Conservation (phyloP, 2,329 filamentous ascomycete species). For the Xylaria sp. region DNA sequence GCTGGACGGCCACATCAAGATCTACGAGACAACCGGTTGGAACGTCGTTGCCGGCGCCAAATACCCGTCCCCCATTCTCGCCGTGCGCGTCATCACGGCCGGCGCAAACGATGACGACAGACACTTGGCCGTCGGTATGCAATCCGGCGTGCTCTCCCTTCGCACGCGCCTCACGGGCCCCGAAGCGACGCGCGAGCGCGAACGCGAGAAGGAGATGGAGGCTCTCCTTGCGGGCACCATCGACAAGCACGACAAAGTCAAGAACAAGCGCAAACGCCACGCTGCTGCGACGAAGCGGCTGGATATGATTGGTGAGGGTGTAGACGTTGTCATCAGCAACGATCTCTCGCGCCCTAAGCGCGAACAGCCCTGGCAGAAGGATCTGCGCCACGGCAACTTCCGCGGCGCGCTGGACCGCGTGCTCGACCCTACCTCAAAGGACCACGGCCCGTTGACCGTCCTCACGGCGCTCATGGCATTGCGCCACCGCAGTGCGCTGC, state of each 20-base stretch:
- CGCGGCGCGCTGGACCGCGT: conserved; percentile 73
- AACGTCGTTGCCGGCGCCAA: conserved; percentile 94
- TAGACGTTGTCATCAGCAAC: conserved; percentile 83
- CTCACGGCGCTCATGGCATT: conserved; percentile 79
- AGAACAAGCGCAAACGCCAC: conserved; percentile 61
- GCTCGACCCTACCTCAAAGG: conserved; percentile 48
- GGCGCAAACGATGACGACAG: conserved; percentile 72
- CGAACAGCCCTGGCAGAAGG: conserved; percentile 71
- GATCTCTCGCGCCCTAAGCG: conserved; percentile 43
- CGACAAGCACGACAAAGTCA: conserved; percentile 68
- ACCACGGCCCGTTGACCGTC: conserved; percentile 56
- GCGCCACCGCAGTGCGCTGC: conserved; percentile 79
- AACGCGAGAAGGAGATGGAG: conserved; percentile 79
- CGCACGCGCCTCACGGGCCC: conserved; percentile 81
- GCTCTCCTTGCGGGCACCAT: conserved; percentile 72
- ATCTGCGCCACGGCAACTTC: conserved; percentile 74
- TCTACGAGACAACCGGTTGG: conserved; percentile 92
- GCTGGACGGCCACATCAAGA: conserved; percentile 92
- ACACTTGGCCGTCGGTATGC: conserved; percentile 91
- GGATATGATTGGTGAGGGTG: conserved; percentile 77
- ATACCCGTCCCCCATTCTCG: conserved; percentile 86
- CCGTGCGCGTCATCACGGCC: conserved; percentile 68
- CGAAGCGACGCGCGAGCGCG: conserved; percentile 69
- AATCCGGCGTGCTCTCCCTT: conserved; percentile 85
- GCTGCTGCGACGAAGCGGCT: conserved; percentile 48